Evolutionary conservation across 2,329 filamentous ascomycete genomes (phyloP).

Genomic region (Calonectria pteridis): DNA sequence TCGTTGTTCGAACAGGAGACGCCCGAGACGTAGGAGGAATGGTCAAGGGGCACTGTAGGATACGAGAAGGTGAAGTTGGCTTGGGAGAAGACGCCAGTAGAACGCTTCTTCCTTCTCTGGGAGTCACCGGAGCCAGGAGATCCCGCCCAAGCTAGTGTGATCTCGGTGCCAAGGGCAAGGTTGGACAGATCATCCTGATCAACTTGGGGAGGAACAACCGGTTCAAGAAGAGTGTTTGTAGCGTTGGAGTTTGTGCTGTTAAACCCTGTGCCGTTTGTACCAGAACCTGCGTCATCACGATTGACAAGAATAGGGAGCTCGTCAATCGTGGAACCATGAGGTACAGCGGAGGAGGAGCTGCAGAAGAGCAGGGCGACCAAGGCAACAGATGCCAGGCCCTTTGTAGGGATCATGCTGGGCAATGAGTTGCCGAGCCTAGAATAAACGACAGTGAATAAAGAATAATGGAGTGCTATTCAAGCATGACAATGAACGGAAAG

Average conservation of each 20-base stretch:
- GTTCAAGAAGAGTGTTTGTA: slow-evolving; percentile 13
- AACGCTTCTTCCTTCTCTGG: slow-evolving; percentile 12
- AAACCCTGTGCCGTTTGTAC: not conserved
- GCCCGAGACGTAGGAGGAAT: not conserved
- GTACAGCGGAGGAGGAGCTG: not conserved
- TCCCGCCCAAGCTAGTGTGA: slow-evolving; percentile 29
- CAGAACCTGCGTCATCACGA: not conserved
- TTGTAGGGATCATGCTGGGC: not conserved
- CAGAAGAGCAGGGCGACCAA: not conserved
- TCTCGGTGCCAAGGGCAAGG: slow-evolving; percentile 1
- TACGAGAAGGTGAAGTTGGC: slow-evolving; percentile 31
- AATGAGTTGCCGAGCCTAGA: not conserved
- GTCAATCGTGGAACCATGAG: not conserved
- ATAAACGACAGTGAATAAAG: not conserved
- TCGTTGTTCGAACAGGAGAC: slow-evolving; percentile 8
- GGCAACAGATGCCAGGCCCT: not conserved
- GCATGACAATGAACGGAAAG: not conserved
- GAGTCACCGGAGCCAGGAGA: not conserved
- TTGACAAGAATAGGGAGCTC: not conserved
- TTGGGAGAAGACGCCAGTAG: slow-evolving; percentile 19
- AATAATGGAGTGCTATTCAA: not conserved
- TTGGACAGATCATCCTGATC: slow-evolving; percentile 14
- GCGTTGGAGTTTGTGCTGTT: not conserved
- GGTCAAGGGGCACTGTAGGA: slow-evolving; percentile 26
- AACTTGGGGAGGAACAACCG: slow-evolving; percentile 25